Evolutionary conservation across 768 basidiomycete species (phyloP).

Genomic region (Filobasidium wieringae): DNA sequence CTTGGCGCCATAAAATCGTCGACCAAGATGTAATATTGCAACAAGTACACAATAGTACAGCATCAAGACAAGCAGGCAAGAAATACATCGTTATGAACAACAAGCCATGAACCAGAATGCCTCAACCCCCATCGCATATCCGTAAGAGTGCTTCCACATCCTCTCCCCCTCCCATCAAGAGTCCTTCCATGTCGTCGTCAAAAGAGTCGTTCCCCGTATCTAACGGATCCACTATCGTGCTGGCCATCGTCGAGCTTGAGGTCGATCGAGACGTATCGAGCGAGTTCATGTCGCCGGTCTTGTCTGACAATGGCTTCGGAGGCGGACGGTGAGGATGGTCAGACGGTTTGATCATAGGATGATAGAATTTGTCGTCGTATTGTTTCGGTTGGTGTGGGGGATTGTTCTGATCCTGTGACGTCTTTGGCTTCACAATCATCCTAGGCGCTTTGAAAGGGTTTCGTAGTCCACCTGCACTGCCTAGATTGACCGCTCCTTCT

Average conservation of each 20-base stretch:
- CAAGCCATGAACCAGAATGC: too few relatives aligned
- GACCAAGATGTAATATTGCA: too few relatives aligned
- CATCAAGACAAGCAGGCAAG: too few relatives aligned
- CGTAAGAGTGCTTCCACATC: slow-evolving; percentile 9
- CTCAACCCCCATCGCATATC: slow-evolving; percentile 3
- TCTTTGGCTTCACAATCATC: not conserved
- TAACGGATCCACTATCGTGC: not conserved
- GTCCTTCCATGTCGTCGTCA: slow-evolving; percentile 9
- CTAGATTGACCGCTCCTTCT: not conserved
- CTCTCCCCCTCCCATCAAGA: slow-evolving; percentile 6
- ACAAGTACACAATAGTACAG: too few relatives aligned
- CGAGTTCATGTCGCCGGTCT: not conserved
- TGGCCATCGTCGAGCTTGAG: not conserved
- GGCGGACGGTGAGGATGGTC: not conserved
- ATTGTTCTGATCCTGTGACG: not conserved
- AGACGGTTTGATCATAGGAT: not conserved
- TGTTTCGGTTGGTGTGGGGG: not conserved
- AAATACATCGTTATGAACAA: too few relatives aligned
- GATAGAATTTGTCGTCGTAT: not conserved
- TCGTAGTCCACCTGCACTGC: not conserved
- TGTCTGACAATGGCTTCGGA: not conserved
- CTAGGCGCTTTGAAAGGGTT: not conserved
- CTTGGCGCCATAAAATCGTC: too few relatives aligned
- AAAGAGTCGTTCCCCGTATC: not conserved
- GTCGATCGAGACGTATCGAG: not conserved